These are phyloP conservation scores for Calonectria fujianensis DNA, from an alignment of 2,329 filamentous ascomycete species.

Conservation along the genomic window DNA sequence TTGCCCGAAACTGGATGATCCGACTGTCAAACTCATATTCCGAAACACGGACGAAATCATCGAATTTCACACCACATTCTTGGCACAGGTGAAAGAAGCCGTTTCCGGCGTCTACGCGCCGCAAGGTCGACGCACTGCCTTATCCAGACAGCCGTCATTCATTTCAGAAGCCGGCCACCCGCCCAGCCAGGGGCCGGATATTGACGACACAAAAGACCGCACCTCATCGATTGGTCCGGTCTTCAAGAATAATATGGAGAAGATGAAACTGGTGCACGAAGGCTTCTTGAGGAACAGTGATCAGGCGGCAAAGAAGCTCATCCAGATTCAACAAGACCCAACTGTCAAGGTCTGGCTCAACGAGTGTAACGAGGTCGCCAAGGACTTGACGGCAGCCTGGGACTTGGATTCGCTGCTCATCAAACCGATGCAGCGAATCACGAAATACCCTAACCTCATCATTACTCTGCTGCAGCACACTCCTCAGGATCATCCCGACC, in stretches of 20 bases:
- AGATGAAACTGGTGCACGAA: slow-evolving; percentile 77
- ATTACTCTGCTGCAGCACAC: slow-evolving; percentile 87
- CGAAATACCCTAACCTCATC: slow-evolving; percentile 94
- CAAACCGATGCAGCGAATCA: slow-evolving; percentile 95
- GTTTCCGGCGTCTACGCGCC: slow-evolving; percentile 87
- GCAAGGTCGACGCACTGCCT: slow-evolving; percentile 66
- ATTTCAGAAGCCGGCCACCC: slow-evolving; percentile 64
- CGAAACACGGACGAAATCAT: slow-evolving; percentile 95
- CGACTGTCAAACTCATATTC: slow-evolving; percentile 93
- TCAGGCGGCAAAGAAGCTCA: slow-evolving; percentile 75
- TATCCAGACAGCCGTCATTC: slow-evolving; percentile 65
- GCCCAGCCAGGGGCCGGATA: slow-evolving; percentile 61
- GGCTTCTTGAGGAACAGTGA: slow-evolving; percentile 79
- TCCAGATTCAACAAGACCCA: slow-evolving; percentile 77
- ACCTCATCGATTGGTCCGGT: slow-evolving; percentile 71
- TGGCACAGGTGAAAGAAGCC: slow-evolving; percentile 86
- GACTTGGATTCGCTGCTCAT: slow-evolving; percentile 96
- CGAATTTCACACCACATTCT: slow-evolving; percentile 87
- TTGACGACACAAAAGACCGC: slow-evolving; percentile 72
- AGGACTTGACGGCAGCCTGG: slow-evolving; percentile 95
- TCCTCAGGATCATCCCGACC: slow-evolving; percentile 88
- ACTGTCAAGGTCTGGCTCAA: slow-evolving; percentile 89
- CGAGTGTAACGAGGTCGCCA: slow-evolving; percentile 93
- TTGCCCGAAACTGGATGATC: slow-evolving; percentile 84
- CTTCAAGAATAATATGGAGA: slow-evolving; percentile 74